These are phyloP conservation scores for Pseudocercospora fuligena DNA, from an alignment of 2,329 filamentous ascomycete genomes.

Conservation along the genomic window DNA sequence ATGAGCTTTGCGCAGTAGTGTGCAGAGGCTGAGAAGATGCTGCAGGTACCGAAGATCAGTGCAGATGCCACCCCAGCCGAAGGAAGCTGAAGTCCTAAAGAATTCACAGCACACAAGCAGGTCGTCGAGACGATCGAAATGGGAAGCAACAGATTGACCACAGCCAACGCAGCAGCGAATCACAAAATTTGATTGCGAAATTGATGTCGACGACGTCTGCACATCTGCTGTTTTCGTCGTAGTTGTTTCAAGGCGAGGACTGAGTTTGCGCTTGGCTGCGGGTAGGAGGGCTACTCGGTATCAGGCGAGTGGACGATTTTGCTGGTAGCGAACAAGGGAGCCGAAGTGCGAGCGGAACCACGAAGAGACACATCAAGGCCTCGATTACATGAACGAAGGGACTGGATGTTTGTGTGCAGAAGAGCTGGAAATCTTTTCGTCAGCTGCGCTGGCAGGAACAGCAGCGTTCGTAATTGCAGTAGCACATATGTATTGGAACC, in stretches of 20 bases:
- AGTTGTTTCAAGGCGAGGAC: background rate
- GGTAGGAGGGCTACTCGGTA: background rate
- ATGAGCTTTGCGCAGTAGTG: background rate
- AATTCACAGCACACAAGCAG: background rate
- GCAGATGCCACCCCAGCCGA: background rate
- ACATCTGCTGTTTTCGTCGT: background rate
- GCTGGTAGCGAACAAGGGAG: slow-evolving; percentile 7
- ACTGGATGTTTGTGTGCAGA: background rate
- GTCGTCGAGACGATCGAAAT: too few relatives aligned
- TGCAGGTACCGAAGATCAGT: background rate
- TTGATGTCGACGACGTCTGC: background rate
- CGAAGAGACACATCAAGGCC: background rate
- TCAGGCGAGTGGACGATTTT: background rate
- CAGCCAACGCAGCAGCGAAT: background rate
- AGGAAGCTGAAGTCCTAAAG: background rate
- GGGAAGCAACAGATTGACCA: too few relatives aligned
- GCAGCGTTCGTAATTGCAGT: background rate
- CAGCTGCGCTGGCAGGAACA: background rate
- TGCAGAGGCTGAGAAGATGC: background rate
- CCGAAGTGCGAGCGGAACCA: background rate
- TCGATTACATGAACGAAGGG: background rate
- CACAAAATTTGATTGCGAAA: background rate
- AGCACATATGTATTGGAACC: background rate
- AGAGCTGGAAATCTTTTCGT: background rate
- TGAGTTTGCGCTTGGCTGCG: slow-evolving; percentile 2